phyloP scores from a whole-genome alignment of 2,329 filamentous ascomycete genomes.

The Fusarium continuum region DNA sequence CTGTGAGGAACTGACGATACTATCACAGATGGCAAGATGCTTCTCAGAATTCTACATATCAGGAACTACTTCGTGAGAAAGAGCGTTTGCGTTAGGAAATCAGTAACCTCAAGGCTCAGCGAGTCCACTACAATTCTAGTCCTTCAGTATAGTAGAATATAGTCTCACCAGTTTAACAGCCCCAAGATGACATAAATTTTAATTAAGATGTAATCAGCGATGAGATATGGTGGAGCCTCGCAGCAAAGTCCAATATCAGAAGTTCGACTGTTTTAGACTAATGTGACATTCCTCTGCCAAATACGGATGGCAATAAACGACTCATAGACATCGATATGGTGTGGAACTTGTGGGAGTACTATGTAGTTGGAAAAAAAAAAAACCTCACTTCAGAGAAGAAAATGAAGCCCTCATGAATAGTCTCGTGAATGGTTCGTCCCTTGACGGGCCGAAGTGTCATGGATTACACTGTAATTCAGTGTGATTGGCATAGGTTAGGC shows the following conservation, averaged over 20 bases:
- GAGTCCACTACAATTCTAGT: not conserved
- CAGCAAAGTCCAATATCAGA: not conserved
- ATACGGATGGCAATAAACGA: not conserved
- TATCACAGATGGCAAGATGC: not conserved
- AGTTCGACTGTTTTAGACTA: not conserved
- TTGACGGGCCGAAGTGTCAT: not conserved
- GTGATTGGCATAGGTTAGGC: not conserved
- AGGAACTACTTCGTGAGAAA: not conserved
- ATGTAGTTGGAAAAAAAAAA: not conserved
- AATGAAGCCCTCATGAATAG: not conserved
- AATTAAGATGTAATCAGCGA: not conserved
- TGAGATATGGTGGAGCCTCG: not conserved
- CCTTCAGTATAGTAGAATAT: not conserved
- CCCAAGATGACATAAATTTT: not conserved
- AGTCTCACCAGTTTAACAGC: not conserved
- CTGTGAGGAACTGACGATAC: not conserved
- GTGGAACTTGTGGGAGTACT: not conserved
- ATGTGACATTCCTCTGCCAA: not conserved
- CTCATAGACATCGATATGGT: not conserved
- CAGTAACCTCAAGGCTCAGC: fast-evolving
- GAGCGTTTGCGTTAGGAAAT: not conserved
- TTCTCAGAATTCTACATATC: not conserved
- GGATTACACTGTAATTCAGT: not conserved
- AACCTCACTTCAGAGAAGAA: not conserved
- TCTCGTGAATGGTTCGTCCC: not conserved